A percentile compares a stretch with the other conserved stretches of the same genome.
These are phyloP conservation scores for Suillus alpinus DNA, from an alignment of 768 basidiomycete genomes.

Conservation along the genomic window DNA sequence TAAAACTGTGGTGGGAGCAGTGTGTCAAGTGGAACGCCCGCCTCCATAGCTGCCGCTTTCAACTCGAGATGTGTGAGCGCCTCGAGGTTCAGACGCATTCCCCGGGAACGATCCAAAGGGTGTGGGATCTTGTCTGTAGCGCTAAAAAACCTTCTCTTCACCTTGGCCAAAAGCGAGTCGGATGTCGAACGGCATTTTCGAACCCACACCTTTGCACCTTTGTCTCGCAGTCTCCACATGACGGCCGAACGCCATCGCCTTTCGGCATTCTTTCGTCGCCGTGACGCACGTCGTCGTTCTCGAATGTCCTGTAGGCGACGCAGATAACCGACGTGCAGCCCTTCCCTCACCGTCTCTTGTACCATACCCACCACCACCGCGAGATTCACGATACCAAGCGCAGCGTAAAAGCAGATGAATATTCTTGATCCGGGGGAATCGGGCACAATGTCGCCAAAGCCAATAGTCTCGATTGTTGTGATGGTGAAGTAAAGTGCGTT, in stretches of 20 bases:
- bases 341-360: constrained; percentile 72
- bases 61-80: constrained; percentile 49
- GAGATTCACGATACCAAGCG: constrained; percentile 60
- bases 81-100: constrained; percentile 62
- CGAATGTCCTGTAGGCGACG: constrained; percentile 49
- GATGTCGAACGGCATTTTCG: constrained; percentile 2
- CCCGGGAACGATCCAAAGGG: constrained; percentile 24
- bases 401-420: constrained; percentile 57
- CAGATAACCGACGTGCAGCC: constrained; percentile 62
- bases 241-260: constrained; percentile 59
- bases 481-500: constrained; percentile 78
- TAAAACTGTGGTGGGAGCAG: constrained; percentile 44
- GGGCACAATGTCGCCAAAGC: constrained; percentile 77
- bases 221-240: constrained; percentile 57
- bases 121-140: constrained; percentile 10
- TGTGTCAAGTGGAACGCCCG: constrained; percentile 55
- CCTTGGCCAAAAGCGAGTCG: constrained; percentile 11
- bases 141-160: constrained; percentile 10
- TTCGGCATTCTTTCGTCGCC: constrained; percentile 43
- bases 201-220: constrained; percentile 53
- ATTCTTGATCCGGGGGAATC: constrained; percentile 47
- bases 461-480: constrained; percentile 68
- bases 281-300: constrained; percentile 41
- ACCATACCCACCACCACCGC: constrained; percentile 62
- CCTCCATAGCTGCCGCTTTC: constrained; percentile 63